A percentile compares a stretch with the other conserved stretches of the same genome.
Evolutionary conservation across 768 basidiomycete species (phyloP).

Genomic region (Kwoniella dendrophila): DNA sequence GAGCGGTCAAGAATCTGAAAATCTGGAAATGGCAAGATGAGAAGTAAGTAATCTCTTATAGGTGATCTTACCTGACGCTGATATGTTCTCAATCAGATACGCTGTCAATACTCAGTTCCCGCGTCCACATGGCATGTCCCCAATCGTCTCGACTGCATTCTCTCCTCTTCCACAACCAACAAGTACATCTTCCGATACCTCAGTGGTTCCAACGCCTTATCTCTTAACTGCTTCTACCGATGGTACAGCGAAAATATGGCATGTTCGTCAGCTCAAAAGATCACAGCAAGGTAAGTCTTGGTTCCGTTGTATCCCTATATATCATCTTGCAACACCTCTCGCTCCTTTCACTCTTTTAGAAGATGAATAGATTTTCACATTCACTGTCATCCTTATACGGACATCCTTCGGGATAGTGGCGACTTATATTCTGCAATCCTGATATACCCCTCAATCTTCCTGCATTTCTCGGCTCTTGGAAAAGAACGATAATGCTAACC

Average conservation of each 20-base stretch:
- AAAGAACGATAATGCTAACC: slow-evolving; percentile 11
- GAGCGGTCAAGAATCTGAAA: slow-evolving; percentile 70
- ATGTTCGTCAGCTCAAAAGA: slow-evolving; percentile 62
- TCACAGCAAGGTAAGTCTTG: slow-evolving; percentile 62
- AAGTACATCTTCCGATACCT: slow-evolving; percentile 31
- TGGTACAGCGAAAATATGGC: slow-evolving; percentile 79
- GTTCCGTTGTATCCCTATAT: slow-evolving; percentile 3
- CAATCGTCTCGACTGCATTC: slow-evolving; percentile 71
- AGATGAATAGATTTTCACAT: slow-evolving; percentile 54
- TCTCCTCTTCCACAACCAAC: slow-evolving; percentile 58
- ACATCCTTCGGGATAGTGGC: slow-evolving; percentile 41
- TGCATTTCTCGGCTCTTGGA: background rate
- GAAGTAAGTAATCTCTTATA: slow-evolving; percentile 57
- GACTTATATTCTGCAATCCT: slow-evolving; percentile 56
- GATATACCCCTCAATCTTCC: slow-evolving; percentile 25
- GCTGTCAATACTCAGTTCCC: slow-evolving; percentile 83
- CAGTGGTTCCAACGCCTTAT: slow-evolving; percentile 47
- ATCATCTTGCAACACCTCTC: background rate
- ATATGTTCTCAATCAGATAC: slow-evolving; percentile 43
- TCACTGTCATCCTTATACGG: slow-evolving; percentile 47
- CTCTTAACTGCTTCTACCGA: slow-evolving; percentile 71
- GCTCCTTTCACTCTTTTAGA: slow-evolving; percentile 1
- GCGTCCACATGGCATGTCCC: slow-evolving; percentile 72
- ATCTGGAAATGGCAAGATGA: slow-evolving; percentile 79
- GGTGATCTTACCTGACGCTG: background rate